phyloP scores from a whole-genome alignment of 2,329 filamentous ascomycete species.

The Neoscytalidium dimidiatum region DNA sequence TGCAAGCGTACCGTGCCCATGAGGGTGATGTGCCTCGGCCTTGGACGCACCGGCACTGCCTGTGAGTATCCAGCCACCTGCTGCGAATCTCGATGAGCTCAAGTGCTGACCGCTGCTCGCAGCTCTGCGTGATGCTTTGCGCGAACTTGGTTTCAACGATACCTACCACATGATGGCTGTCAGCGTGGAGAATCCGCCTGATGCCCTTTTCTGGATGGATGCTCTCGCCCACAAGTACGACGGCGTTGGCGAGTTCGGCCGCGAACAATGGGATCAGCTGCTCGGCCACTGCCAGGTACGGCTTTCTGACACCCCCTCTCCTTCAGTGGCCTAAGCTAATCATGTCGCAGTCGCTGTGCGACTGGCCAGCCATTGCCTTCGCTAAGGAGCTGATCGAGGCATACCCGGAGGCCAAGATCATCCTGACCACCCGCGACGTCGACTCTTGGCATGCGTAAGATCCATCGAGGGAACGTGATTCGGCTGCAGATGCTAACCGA shows the following conservation, averaged over 20 bases:
- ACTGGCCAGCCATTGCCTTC: slow-evolving; percentile 33
- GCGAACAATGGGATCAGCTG: slow-evolving; percentile 49
- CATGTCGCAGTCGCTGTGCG: slow-evolving; percentile 24
- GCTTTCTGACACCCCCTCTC: neutral
- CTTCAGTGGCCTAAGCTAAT: neutral
- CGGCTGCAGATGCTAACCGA: slow-evolving; percentile 27
- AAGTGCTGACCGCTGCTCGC: slow-evolving; percentile 24
- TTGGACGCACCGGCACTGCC: slow-evolving; percentile 70
- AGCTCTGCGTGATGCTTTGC: slow-evolving; percentile 55
- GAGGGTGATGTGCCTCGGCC: slow-evolving; percentile 69
- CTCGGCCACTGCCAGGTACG: slow-evolving; percentile 44
- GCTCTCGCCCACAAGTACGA: slow-evolving; percentile 66
- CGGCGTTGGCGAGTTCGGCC: slow-evolving; percentile 51
- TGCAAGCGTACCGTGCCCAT: slow-evolving; percentile 69
- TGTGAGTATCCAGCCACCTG: no score
- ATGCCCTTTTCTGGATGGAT: slow-evolving; percentile 70
- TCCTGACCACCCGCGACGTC: slow-evolving; percentile 33
- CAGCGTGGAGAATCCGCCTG: slow-evolving; percentile 67
- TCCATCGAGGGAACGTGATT: slow-evolving; percentile 20
- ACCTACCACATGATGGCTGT: slow-evolving; percentile 63
- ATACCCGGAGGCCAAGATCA: slow-evolving; percentile 37
- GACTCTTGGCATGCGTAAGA: slow-evolving; percentile 33
- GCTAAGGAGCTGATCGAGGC: slow-evolving; percentile 31
- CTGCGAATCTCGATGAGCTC: slow-evolving; percentile 29
- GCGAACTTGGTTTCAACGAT: slow-evolving; percentile 27